Evolutionary conservation across 805 yeast species (phyloP).

Genomic region (Kazachstania taianensis): DNA sequence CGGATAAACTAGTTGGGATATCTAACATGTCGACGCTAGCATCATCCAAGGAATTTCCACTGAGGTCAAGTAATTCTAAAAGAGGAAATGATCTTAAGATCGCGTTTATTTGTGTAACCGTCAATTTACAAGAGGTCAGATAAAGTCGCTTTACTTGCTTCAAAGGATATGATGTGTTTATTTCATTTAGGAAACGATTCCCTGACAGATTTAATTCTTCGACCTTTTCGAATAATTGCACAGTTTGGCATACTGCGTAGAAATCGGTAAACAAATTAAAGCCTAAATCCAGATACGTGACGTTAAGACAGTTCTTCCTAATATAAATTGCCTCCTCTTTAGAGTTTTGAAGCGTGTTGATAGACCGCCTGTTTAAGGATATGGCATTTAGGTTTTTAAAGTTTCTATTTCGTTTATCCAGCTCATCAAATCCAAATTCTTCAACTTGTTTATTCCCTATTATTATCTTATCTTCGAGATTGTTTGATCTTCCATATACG

Average conservation of each 20-base stretch:
- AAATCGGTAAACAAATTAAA: slow-evolving; percentile 44
- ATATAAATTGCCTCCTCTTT: not conserved
- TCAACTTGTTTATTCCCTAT: slow-evolving; percentile 53
- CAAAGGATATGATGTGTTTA: slow-evolving; percentile 1
- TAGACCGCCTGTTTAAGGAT: slow-evolving; percentile 30
- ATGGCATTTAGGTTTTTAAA: slow-evolving; percentile 36
- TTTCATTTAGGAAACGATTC: slow-evolving; percentile 7
- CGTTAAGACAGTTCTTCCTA: slow-evolving; percentile 10
- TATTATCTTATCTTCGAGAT: slow-evolving; percentile 26
- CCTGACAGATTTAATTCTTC: slow-evolving; percentile 16
- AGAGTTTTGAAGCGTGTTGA: not conserved
- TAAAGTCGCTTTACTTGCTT: slow-evolving; percentile 13
- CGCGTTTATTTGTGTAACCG: not conserved
- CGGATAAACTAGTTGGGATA: slow-evolving; percentile 9
- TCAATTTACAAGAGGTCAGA: slow-evolving; percentile 18
- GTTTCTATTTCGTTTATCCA: slow-evolving; percentile 39
- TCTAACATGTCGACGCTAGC: not conserved
- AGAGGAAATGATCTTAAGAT: slow-evolving; percentile 30
- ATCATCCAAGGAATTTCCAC: slow-evolving; percentile 12
- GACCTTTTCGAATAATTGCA: slow-evolving; percentile 11
- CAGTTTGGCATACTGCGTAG: slow-evolving; percentile 30
- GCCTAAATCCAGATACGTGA: slow-evolving; percentile 44
- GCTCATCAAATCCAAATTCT: slow-evolving; percentile 53
- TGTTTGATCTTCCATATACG: slow-evolving; percentile 37
- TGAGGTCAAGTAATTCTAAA: slow-evolving; percentile 15